Conservation (phyloP, 1,284 basidiomycete species). For the Malassezia japonica region DNA sequence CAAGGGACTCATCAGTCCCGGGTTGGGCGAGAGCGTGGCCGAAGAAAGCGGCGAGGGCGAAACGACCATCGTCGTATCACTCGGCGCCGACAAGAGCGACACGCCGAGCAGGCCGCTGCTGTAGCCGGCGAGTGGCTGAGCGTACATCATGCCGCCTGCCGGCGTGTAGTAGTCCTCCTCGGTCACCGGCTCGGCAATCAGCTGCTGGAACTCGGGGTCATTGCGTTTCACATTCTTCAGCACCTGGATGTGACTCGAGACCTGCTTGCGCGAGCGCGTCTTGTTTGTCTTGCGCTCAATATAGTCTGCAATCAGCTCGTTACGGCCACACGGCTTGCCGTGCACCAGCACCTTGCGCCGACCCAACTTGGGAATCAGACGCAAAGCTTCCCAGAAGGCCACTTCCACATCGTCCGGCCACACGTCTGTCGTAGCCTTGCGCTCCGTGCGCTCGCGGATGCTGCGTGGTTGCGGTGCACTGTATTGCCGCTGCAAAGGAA, state of each 20-base stretch:
- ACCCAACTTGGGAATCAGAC: constrained; percentile 50
- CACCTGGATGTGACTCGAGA: constrained; percentile 49
- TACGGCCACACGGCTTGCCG: constrained; percentile 53
- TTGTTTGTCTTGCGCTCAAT: constrained; percentile 51
- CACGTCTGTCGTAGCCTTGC: constrained; percentile 48
- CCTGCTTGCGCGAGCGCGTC: constrained; percentile 45
- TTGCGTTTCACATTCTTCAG: constrained; percentile 47
- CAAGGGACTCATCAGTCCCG: constrained; percentile 14
- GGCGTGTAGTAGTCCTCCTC: constrained; percentile 48
- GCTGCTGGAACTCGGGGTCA: constrained; percentile 47
- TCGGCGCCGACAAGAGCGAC: constrained; percentile 2
- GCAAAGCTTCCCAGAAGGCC: constrained; percentile 50
- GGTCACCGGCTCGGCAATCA: constrained; percentile 42
- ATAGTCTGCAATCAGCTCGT: constrained; percentile 54
- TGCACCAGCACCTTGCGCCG: constrained; percentile 52
- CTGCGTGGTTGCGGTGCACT: constrained; percentile 15
- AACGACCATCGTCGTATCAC: not conserved
- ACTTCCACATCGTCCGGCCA: constrained; percentile 51
- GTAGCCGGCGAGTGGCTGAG: constrained; percentile 42
- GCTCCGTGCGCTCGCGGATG: constrained; percentile 16
- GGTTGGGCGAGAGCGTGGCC: constrained; percentile 19
- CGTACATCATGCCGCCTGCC: constrained; percentile 48
- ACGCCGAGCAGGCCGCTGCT: constrained; percentile 39
- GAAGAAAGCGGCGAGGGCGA: constrained; percentile 33
- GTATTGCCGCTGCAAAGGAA: constrained; percentile 11